Conservation (phyloP, 371 early-diverging fungal species). For the Phascolomyces articulosus region DNA sequence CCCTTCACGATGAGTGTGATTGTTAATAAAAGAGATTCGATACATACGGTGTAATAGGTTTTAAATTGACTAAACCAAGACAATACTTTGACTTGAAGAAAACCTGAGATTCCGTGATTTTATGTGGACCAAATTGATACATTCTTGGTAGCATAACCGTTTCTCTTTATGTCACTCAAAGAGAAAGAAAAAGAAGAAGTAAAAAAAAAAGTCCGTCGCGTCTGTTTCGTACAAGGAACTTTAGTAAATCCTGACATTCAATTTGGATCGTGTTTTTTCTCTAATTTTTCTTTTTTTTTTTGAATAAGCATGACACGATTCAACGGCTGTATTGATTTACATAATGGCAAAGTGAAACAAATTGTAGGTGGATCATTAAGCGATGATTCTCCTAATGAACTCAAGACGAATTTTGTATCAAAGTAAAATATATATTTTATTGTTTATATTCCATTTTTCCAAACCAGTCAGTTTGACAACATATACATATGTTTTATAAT, state of each 20-base stretch:
- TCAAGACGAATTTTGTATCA: constrained; percentile 93
- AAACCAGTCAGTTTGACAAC: no score
- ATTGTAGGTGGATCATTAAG: constrained; percentile 93
- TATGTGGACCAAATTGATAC: constrained; percentile 66
- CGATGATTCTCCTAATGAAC: constrained; percentile 63
- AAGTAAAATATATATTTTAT: constrained; percentile 40
- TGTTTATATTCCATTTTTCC: background rate
- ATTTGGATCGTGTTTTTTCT: background rate
- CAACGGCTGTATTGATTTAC: constrained; percentile 96
- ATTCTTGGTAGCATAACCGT: constrained; percentile 13
- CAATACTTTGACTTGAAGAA: constrained; percentile 73
- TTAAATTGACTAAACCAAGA: constrained; percentile 86
- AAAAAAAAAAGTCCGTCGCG: constrained; percentile 1
- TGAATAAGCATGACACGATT: constrained; percentile 62
- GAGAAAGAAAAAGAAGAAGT: background rate
- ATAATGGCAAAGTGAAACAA: constrained; percentile 96
- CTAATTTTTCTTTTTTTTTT: background rate
- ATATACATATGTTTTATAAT: background rate
- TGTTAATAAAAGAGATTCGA: background rate
- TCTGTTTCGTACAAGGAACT: no score
- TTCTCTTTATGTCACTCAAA: no score
- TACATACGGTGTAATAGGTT: constrained; percentile 80
- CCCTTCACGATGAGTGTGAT: background rate
- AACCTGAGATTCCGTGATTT: constrained; percentile 67
- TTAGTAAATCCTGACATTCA: constrained; percentile 1